Conservation (phyloP, 2,329 filamentous ascomycete species). For the Claviceps sp. region DNA sequence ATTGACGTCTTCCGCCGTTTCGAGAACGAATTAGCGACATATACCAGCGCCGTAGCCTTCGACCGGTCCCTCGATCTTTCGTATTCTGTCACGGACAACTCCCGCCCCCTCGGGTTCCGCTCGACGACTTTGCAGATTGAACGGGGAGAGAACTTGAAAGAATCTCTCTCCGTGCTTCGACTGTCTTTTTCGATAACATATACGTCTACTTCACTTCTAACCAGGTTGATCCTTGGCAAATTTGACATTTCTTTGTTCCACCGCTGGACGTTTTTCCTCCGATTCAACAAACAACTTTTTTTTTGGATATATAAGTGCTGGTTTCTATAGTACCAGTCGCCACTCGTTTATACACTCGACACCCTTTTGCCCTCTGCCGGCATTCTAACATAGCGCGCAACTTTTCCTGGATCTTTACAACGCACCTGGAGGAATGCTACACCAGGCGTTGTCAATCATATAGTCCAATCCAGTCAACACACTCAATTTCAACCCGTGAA, state of each 20-base stretch:
- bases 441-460: background rate
- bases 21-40: background rate
- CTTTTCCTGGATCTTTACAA: background rate
- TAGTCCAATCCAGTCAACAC: background rate
- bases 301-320: too few relatives aligned
- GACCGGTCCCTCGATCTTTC: background rate
- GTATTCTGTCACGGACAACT: background rate
- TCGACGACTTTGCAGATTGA: background rate
- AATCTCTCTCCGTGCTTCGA: background rate
- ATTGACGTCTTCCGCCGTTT: slow-evolving; percentile 1
- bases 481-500: too few relatives aligned
- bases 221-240: slow-evolving; percentile 45
- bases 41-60: background rate
- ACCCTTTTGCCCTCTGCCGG: background rate
- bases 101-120: background rate
- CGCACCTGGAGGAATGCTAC: background rate
- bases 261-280: slow-evolving; percentile 5
- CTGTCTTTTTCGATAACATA: slow-evolving; percentile 8
- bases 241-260: slow-evolving; percentile 8
- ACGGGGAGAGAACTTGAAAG: background rate
- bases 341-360: too few relatives aligned
- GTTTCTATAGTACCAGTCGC: too few relatives aligned
- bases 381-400: background rate
- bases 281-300: background rate
- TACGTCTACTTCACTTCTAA: slow-evolving; percentile 10